Conservation (phyloP, 768 basidiomycete species). For the Suillus fuscotomentosus region DNA sequence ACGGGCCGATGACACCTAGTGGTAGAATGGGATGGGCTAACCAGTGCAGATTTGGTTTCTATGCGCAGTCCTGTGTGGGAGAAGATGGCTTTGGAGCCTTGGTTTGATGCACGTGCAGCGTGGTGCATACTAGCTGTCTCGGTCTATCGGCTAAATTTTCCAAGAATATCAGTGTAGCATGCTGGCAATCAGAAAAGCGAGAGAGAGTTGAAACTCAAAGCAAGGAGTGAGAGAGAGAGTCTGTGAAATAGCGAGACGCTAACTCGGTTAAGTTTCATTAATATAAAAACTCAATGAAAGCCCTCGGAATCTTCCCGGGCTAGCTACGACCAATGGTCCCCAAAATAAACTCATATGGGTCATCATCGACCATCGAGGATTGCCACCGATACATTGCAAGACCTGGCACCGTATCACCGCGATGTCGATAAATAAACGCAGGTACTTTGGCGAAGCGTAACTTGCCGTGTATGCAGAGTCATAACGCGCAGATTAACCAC, state of each 20-base stretch:
- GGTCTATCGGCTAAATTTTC: not conserved
- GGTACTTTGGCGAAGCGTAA: not conserved
- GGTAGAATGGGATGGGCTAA: not conserved
- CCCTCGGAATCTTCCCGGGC: slow-evolving; percentile 1
- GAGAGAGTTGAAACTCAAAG: not conserved
- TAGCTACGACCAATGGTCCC: not conserved
- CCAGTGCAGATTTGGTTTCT: not conserved
- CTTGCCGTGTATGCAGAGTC: no score
- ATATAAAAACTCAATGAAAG: not conserved
- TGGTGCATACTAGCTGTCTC: not conserved
- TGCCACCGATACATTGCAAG: no score
- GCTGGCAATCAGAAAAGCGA: not conserved
- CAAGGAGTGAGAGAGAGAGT: not conserved
- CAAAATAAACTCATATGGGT: not conserved
- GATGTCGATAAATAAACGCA: no score
- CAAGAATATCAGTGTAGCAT: not conserved
- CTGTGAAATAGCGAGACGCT: not conserved
- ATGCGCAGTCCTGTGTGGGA: not conserved
- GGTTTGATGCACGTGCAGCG: not conserved
- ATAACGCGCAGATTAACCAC: not conserved
- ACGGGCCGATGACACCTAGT: not conserved
- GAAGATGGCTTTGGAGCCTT: not conserved
- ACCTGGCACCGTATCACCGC: no score
- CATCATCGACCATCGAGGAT: no score
- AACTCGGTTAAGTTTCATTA: not conserved